Base-by-base conservation (phyloP, 345 rosid species). In the Nasturtium officinale region DNA sequence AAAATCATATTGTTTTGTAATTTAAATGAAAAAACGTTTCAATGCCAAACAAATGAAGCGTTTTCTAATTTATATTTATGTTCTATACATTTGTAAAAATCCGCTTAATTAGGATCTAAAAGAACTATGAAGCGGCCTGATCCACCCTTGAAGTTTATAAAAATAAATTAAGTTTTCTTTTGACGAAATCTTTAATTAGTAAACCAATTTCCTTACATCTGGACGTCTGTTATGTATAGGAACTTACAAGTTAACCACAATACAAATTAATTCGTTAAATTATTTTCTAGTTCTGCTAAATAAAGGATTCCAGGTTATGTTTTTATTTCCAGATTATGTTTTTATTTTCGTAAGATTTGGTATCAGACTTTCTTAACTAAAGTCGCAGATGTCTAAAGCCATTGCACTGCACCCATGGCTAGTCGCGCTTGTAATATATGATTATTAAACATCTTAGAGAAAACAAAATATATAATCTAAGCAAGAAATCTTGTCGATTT, bases 241-340 rank as follows among this genome's bases (percentile, higher is more conserved):
- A 66, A 9, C 15, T 33, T 23, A 66, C 59, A 33, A 43, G 62
- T 54, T 67, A 2, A 5, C 43, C 30, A 45, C 32, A 57, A 29
- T 9, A 56, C 13, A 46, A n/a, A 58, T 35, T 23, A 21, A 21
- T 29, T 69, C 3, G 11, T 32, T 69, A 13, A 13, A 18, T 69
- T 15, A 3, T 28, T 45, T 45, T 48, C 47, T 35, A 20, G 21
- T 9, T 66, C 60, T 51, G 21, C 23, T 50, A 37, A 9, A 26
- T 28, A 40, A 28, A 42, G 25, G 5, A 50, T 16, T 37, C 20
- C 18, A 7, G 7, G 5, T 21, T 0, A 47, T 12, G 0, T 55
- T 7, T 47, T 56, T 47, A 6, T 18, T 65, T 47, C 60, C 18
- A 74, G 67, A 74, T 74, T 56, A 45, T 65, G 60, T 54, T 28